phyloP scores from a whole-genome alignment of 139 green algal genomes.

The Ostreobium quekettii region DNA sequence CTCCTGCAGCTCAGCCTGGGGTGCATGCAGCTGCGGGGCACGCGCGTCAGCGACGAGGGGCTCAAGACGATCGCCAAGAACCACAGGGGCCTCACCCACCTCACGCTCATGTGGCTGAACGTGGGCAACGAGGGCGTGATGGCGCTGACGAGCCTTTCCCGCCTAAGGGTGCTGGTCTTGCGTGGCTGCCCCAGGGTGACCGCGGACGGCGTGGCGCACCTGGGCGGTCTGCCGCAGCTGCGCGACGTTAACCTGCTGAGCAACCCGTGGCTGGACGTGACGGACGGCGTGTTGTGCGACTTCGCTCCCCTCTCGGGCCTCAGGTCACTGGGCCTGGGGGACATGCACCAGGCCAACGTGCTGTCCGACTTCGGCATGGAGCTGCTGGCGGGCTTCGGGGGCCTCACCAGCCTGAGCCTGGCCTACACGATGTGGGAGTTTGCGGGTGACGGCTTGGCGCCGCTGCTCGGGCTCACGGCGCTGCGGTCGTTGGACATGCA shows the following conservation, averaged over 20 bases:
- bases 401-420: constrained; percentile 14
- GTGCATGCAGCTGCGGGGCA: constrained; percentile 25
- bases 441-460: background rate
- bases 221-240: constrained; percentile 20
- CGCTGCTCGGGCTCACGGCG: background rate
- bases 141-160: constrained; percentile 14
- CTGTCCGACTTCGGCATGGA: constrained; percentile 17
- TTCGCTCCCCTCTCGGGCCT: constrained; percentile 25
- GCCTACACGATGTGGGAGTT: constrained; percentile 16
- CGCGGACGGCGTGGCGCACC: constrained; percentile 11
- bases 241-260: constrained; percentile 30
- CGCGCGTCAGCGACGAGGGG: constrained; percentile 20
- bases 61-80: constrained; percentile 17
- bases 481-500: constrained; percentile 10
- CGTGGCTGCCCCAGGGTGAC: constrained; percentile 17
- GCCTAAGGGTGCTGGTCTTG: constrained; percentile 12
- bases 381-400: constrained; percentile 10
- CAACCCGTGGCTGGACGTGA: constrained; percentile 23
- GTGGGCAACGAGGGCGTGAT: constrained; percentile 19
- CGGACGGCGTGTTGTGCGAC: constrained; percentile 19
- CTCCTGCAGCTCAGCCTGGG: constrained; percentile 21
- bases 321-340: constrained; percentile 23
- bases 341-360: constrained; percentile 22
- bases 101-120: constrained; percentile 33
- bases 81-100: constrained; percentile 19